Percentiles rank a stretch among this genome's conserved stretches.
phyloP scores from a whole-genome alignment of 2,329 filamentous ascomycete genomes.

The Stemphylium beticola region DNA sequence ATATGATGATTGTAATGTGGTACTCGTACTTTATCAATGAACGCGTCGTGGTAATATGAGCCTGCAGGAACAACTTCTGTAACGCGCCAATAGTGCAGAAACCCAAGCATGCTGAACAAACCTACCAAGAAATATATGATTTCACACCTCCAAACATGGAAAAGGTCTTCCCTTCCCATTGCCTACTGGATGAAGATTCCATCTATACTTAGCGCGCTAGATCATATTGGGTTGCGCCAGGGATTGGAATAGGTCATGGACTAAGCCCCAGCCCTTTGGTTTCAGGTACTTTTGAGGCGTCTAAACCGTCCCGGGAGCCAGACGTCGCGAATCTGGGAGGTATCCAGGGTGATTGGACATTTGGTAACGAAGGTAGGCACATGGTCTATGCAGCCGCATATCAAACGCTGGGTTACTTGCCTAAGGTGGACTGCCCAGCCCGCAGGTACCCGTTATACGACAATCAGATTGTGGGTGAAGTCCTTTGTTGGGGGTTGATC shows the following conservation, averaged over 20 bases:
- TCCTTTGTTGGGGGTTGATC: slow-evolving; percentile 11
- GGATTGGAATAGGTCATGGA: slow-evolving; percentile 43
- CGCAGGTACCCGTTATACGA: slow-evolving; percentile 24
- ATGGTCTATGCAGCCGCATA: slow-evolving; percentile 37
- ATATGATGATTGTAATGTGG: slow-evolving; percentile 22
- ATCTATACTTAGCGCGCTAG: slow-evolving; percentile 40
- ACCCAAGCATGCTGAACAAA: slow-evolving; percentile 44
- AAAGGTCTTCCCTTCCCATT: slow-evolving; percentile 44
- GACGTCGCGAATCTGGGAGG: slow-evolving; percentile 18
- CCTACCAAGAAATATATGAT: slow-evolving; percentile 47
- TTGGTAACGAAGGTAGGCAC: slow-evolving; percentile 25
- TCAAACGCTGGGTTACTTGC: slow-evolving; percentile 23
- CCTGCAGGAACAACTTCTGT: slow-evolving; percentile 34
- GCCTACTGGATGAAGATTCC: slow-evolving; percentile 41
- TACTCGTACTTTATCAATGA: slow-evolving; percentile 34
- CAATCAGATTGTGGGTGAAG: slow-evolving; percentile 12
- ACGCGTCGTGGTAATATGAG: slow-evolving; percentile 16
- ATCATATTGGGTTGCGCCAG: slow-evolving; percentile 18
- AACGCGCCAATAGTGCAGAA: slow-evolving; percentile 39
- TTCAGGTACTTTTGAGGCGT: slow-evolving; percentile 31
- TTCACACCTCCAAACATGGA: slow-evolving; percentile 22
- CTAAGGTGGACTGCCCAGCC: slow-evolving; percentile 19
- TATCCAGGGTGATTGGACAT: slow-evolving; percentile 33
- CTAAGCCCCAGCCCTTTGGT: slow-evolving; percentile 37
- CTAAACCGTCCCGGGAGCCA: slow-evolving; percentile 21